A percentile compares a stretch with the other conserved stretches of the same genome.
Conservation (phyloP, 2,329 filamentous ascomycete genomes). For the Sordariomycetes sp. region DNA sequence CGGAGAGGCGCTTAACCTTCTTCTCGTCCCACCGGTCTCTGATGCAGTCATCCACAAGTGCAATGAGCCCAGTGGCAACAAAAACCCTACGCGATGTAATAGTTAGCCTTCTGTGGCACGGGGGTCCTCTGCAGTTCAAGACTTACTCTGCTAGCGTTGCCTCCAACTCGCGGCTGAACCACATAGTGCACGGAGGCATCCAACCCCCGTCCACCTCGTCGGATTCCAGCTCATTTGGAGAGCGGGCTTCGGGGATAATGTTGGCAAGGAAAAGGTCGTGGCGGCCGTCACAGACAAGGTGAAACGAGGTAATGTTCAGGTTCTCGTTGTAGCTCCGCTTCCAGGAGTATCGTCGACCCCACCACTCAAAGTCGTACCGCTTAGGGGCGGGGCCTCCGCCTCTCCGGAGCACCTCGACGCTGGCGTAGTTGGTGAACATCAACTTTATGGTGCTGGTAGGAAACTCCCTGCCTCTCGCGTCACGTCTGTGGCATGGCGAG, state of each 20-base stretch:
- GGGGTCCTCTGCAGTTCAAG: not conserved
- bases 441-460: slow-evolving; percentile 70
- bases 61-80: slow-evolving; percentile 78
- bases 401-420: slow-evolving; percentile 68
- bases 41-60: slow-evolving; percentile 86
- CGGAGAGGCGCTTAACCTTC: slow-evolving; percentile 21
- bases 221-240: slow-evolving; percentile 55
- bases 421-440: slow-evolving; percentile 96
- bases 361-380: slow-evolving; percentile 88
- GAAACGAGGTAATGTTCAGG: slow-evolving; percentile 61
- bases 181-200: slow-evolving; percentile 84
- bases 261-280: slow-evolving; percentile 59
- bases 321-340: slow-evolving; percentile 62
- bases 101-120: slow-evolving; percentile 8
- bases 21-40: slow-evolving; percentile 56
- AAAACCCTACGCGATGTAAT: slow-evolving; percentile 53
- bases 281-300: slow-evolving; percentile 59
- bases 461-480: not conserved
- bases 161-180: slow-evolving; percentile 68
- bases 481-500: not conserved
- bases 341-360: slow-evolving; percentile 81
- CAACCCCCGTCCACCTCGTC: slow-evolving; percentile 76
- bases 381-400: slow-evolving; percentile 53
- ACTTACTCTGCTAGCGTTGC: slow-evolving; percentile 73
- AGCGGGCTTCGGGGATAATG: slow-evolving; percentile 71